A percentile compares a stretch with the other conserved stretches of the same genome.
These are phyloP conservation scores for Cystoisospora suis DNA, from an alignment of 169 alveolate species.

Conservation along the genomic window DNA sequence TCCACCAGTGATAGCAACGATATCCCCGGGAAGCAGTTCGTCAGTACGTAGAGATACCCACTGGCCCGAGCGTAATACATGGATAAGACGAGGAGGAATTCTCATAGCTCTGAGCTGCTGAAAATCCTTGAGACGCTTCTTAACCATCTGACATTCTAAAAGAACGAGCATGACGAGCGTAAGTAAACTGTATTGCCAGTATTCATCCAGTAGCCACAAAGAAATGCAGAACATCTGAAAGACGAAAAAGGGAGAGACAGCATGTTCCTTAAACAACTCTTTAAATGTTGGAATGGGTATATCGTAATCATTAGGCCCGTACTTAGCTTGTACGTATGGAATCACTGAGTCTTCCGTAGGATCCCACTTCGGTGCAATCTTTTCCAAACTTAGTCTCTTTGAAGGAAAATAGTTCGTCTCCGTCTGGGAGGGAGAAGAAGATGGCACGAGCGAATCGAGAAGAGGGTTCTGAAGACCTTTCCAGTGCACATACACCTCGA, in stretches of 20 bases:
- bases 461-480: constrained; percentile 31
- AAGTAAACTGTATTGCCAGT: constrained; percentile 91
- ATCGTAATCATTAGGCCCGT: constrained; percentile 59
- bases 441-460: neutral
- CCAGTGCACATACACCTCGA: constrained; percentile 37
- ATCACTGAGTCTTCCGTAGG: neutral
- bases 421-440: neutral
- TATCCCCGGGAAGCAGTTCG: constrained; percentile 94
- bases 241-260: constrained; percentile 95
- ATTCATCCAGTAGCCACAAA: constrained; percentile 96
- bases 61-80: constrained; percentile 84
- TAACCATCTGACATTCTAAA: constrained; percentile 71
- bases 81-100: constrained; percentile 85
- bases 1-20: constrained; percentile 61
- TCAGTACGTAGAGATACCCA: constrained; percentile 89
- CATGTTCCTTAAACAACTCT: constrained; percentile 91
- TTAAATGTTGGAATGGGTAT: constrained; percentile 90
- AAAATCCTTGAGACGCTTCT: constrained; percentile 8
- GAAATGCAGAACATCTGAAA: constrained; percentile 94
- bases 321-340: neutral
- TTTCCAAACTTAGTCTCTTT: neutral
- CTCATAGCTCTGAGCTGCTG: constrained; percentile 83
- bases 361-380: neutral
- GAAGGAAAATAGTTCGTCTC: neutral
- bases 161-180: constrained; percentile 88